Base-by-base conservation (phyloP, 306 rosid genomes). In the Lagenaria siceraria region DNA sequence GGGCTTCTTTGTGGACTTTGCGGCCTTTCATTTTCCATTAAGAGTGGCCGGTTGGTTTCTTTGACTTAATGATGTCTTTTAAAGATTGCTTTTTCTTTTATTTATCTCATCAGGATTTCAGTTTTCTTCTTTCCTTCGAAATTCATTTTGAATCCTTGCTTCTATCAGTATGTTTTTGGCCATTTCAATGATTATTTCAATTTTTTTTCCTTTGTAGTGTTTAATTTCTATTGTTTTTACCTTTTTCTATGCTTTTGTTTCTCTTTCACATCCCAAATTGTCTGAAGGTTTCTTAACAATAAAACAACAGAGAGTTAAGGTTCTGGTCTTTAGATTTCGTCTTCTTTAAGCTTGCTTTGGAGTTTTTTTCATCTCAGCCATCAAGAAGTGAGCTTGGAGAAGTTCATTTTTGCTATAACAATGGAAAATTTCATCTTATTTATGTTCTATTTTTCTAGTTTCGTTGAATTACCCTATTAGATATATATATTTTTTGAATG, bases 11-110 rank as follows among this genome's bases (percentile, higher is more conserved):
- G 75, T 60, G 68, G 68, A 61, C 19, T 29, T 13, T 49, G 40
- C 46, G 24, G 75, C 36, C 38, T 68, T 68, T 70, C 56, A 6
- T 70, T 70, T 70, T 70, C 56, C 56, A 70, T 70, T 70, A 24
- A 7, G 53, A 70, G 53, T 70, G 36, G 75, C 1, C 75, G 75
- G 75, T 70, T 70, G 55, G 54, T 42, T 69, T 42, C 25, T 42
- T 69, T 69, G 75, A 69, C 75, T 69, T 69, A 1, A 15, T 69
- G 29, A 38, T 22, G 51, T 36, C 19, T 49, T 49, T 36, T 60
- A 65, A 65, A 42, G 55, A 14, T 69, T 22, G 54, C 19, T 69
- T 69, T 69, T 5, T 24, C 75, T 6, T 69, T 43, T 69, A 55
- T 19, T 69, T 69, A n/a, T 69, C 8, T 40, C 24, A 29, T 42